These are phyloP conservation scores for Trypanosomatidae sp. DNA, from an alignment of 208 protist genomes.

Conservation along the genomic window DNA sequence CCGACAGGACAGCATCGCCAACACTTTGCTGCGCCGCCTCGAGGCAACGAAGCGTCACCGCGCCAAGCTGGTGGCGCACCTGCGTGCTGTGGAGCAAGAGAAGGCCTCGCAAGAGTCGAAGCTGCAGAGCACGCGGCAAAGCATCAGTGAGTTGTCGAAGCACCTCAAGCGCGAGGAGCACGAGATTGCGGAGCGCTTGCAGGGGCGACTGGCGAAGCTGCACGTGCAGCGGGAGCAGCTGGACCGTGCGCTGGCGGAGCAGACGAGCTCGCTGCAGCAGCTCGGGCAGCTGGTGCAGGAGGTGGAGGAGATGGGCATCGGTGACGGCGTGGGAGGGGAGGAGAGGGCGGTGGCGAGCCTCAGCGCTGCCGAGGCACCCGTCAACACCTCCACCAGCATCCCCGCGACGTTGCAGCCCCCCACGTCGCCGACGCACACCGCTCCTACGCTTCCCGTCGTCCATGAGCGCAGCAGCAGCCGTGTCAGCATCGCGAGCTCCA, in stretches of 20 bases:
- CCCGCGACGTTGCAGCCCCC: too few relatives aligned
- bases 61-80: slow-evolving; percentile 33
- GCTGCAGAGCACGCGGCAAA: slow-evolving; percentile 44
- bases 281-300: slow-evolving; percentile 66
- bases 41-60: slow-evolving; percentile 50
- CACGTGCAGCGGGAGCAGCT: slow-evolving; percentile 64
- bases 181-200: slow-evolving; percentile 40
- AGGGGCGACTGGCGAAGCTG: slow-evolving; percentile 43
- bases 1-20: too few relatives aligned
- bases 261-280: slow-evolving; percentile 64
- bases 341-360: background rate
- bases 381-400: too few relatives aligned
- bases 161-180: slow-evolving; percentile 71
- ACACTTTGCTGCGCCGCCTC: too few relatives aligned
- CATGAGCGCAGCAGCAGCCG: slow-evolving; percentile 46
- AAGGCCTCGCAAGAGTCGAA: slow-evolving; percentile 46
- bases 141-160: slow-evolving; percentile 39
- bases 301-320: slow-evolving; percentile 54
- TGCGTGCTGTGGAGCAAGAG: slow-evolving; percentile 44
- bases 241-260: slow-evolving; percentile 44
- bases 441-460: too few relatives aligned
- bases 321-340: too few relatives aligned
- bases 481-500: slow-evolving; percentile 30
- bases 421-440: too few relatives aligned
- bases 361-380: too few relatives aligned